Percentiles rank a stretch among this genome's conserved stretches.
Conservation (phyloP, 306 rosid genomes). For the Ceratonia siliqua region DNA sequence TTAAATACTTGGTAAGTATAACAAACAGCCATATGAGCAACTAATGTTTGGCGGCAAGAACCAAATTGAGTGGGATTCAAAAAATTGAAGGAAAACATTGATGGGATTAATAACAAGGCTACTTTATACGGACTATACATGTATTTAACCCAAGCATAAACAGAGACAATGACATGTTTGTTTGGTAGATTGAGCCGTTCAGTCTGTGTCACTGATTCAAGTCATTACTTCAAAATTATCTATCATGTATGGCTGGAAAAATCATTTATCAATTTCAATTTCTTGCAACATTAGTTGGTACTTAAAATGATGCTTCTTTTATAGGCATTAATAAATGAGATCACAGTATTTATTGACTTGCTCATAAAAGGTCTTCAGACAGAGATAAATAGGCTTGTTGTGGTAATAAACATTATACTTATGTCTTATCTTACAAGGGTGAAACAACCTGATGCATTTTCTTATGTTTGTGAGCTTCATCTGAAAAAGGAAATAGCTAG, state of each 20-base stretch:
- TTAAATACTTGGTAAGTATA: not conserved
- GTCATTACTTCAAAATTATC: slow-evolving; percentile 21
- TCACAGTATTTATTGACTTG: slow-evolving; percentile 29
- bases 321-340: not conserved
- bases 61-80: slow-evolving; percentile 19
- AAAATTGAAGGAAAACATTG: slow-evolving; percentile 5
- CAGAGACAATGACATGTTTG: slow-evolving; percentile 10
- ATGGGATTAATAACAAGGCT: slow-evolving; percentile 10
- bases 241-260: not conserved
- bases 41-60: slow-evolving; percentile 1
- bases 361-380: not conserved
- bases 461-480: slow-evolving; percentile 29
- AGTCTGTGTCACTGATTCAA: not conserved
- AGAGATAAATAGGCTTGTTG: not conserved
- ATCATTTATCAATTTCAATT: not conserved
- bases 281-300: slow-evolving; percentile 9
- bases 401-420: slow-evolving; percentile 1
- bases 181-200: slow-evolving; percentile 3
- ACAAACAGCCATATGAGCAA: slow-evolving; percentile 10
- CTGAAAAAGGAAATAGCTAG: slow-evolving; percentile 6
- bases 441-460: not conserved
- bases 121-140: slow-evolving; percentile 15
- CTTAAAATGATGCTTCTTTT: slow-evolving; percentile 27
- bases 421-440: slow-evolving; percentile 22
- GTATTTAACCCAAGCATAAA: not conserved